A percentile compares a stretch with the other conserved stretches of the same genome.
Evolutionary conservation across 805 yeast genomes (phyloP).

Genomic region (Candida vaughaniae): DNA sequence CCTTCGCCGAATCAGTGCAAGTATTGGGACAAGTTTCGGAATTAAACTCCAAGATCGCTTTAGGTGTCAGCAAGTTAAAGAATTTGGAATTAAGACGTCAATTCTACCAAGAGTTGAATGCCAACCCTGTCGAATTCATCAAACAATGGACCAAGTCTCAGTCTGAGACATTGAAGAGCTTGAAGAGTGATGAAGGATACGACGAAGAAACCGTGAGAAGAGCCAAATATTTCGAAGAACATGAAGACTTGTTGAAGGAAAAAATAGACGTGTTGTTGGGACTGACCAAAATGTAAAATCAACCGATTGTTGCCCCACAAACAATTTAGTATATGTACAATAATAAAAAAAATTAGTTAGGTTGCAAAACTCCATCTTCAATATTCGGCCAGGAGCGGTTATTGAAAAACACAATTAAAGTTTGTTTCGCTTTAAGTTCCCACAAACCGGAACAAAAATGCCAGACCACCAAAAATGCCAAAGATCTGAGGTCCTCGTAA

Average conservation of each 20-base stretch:
- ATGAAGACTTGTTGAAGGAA: conserved; percentile 62
- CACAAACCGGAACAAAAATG: no score
- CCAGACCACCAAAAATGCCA: no score
- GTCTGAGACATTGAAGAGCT: conserved; percentile 77
- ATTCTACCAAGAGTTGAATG: conserved; percentile 71
- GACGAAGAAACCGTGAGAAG: conserved; percentile 86
- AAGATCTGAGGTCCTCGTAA: no score
- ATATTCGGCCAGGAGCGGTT: no score
- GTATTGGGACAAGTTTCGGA: conserved; percentile 45
- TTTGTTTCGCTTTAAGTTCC: no score
- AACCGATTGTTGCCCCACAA: not conserved
- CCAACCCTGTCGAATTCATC: conserved; percentile 76
- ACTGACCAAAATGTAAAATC: conserved; percentile 34
- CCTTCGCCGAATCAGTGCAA: conserved; percentile 43
- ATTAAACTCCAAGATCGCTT: conserved; percentile 41
- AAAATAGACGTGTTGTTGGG: conserved; percentile 75
- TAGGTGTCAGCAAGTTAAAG: conserved; percentile 53
- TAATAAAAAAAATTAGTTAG: no score
- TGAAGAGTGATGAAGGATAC: conserved; percentile 86
- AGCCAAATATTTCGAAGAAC: conserved; percentile 75
- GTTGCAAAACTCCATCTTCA: no score
- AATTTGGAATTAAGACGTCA: conserved; percentile 65
- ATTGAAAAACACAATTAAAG: no score
- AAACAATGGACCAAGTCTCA: conserved; percentile 76
- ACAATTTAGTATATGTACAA: not conserved